Evolutionary conservation across 108 stramenopile species (phyloP).

Genomic region (Cylindrotheca closterium): DNA sequence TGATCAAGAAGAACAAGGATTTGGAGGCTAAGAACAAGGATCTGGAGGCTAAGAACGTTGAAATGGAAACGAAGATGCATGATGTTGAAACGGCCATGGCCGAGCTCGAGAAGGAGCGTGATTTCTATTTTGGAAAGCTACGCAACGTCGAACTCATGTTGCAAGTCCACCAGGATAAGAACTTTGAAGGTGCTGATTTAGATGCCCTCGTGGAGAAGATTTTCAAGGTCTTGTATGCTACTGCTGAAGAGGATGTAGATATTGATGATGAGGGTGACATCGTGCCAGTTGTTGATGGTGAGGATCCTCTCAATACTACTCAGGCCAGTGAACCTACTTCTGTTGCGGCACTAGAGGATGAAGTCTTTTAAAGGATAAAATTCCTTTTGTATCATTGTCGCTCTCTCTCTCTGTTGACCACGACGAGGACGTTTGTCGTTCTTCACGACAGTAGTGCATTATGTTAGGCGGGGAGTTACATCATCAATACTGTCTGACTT

Average conservation of each 20-base stretch:
- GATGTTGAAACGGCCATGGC: constrained; percentile 57
- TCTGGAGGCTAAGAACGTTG: constrained; percentile 51
- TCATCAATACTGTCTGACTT: not conserved
- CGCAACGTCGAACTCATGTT: constrained; percentile 91
- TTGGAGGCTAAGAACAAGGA: constrained; percentile 12
- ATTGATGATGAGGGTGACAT: constrained; percentile 50
- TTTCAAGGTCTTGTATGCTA: constrained; percentile 73
- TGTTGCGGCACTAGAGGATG: not conserved
- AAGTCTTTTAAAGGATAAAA: not conserved
- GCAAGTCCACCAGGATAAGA: constrained; percentile 80
- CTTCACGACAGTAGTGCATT: too few relatives aligned
- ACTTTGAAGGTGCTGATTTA: constrained; percentile 40
- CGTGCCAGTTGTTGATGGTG: not conserved
- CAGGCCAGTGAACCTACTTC: not conserved
- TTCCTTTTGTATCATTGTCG: not conserved
- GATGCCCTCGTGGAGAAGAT: constrained; percentile 62
- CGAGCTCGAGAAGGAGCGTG: constrained; percentile 81
- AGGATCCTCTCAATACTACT: not conserved
- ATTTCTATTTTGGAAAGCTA: constrained; percentile 98
- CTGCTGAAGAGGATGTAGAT: constrained; percentile 55
- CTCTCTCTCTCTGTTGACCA: too few relatives aligned
- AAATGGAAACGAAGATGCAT: constrained; percentile 40
- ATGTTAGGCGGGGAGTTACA: too few relatives aligned
- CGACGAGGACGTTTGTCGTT: too few relatives aligned
- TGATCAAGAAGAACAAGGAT: constrained; percentile 8